Evolutionary conservation across 2,329 filamentous ascomycete species (phyloP).

Genomic region (Colletotrichum lini): DNA sequence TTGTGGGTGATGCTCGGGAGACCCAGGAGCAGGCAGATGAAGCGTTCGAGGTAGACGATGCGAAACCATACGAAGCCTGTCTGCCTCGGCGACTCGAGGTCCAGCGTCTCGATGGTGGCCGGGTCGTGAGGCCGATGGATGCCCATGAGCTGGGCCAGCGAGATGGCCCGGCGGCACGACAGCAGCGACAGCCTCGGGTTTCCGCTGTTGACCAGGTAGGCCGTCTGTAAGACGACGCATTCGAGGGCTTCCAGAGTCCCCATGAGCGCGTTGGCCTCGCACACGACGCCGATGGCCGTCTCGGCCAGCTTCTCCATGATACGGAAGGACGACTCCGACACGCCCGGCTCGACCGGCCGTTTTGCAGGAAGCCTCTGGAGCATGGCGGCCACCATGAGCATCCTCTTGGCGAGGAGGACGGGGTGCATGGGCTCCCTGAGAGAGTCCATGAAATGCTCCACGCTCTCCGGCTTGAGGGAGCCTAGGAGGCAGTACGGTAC

Average conservation of each 20-base stretch:
- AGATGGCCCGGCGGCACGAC: conserved; percentile 59
- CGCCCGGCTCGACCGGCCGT: conserved; percentile 50
- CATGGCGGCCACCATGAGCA: conserved; percentile 55
- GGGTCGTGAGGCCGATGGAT: conserved; percentile 46
- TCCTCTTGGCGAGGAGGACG: conserved; percentile 56
- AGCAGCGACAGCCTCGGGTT: conserved; percentile 63
- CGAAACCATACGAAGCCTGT: conserved; percentile 54
- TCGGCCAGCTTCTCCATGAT: conserved; percentile 50
- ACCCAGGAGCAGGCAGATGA: conserved; percentile 56
- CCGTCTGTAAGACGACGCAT: conserved; percentile 62
- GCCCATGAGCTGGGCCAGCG: conserved; percentile 59
- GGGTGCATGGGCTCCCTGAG: conserved; percentile 52
- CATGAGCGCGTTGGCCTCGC: conserved; percentile 61
- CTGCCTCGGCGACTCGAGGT: conserved; percentile 28
- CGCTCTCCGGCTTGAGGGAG: conserved; percentile 5
- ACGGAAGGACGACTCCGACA: conserved; percentile 30
- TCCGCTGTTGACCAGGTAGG: conserved; percentile 62
- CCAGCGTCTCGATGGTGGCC: conserved; percentile 35
- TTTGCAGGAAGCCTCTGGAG: conserved; percentile 51
- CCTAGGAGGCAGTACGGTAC: conserved; percentile 42
- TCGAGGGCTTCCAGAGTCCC: conserved; percentile 63
- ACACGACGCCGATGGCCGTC: conserved; percentile 54
- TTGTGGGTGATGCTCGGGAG: conserved; percentile 51
- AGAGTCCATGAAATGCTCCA: conserved; percentile 36
- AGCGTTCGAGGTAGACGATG: conserved; percentile 54